Base-by-base conservation (phyloP, 2,329 filamentous ascomycete species). In the Fusarium avenaceum region DNA sequence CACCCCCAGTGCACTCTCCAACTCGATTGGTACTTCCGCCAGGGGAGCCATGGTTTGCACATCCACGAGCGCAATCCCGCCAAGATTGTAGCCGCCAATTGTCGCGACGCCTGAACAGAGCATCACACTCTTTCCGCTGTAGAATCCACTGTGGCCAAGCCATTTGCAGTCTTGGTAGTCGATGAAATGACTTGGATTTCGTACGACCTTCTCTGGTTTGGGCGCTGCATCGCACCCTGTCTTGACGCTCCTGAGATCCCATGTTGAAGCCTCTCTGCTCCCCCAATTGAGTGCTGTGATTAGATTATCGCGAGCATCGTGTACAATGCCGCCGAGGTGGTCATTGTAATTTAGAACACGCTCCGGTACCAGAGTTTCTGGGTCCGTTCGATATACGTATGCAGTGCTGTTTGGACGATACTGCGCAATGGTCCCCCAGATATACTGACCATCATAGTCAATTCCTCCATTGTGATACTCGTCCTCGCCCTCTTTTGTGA, bases 101-200 rank as follows among this genome's bases (percentile, higher is more conserved):
- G 75, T 78, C 6, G 81, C 78, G 9, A 85, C 79, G 2, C 83
- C 83, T 0, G 80, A 80, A 64, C 83, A 85, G 15, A 85, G 76
- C 82, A 84, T 84, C 11, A 85, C 72, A 15, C 79, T 76, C 38
- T 77, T 76, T n/a, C 62, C 70, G n/a, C 66, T 66, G 47, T 81
- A 81, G 7, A 74, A 62, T 11, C 69, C 61, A 15, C 78, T 77
- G 65, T 78, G 79, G 6, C 83, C 83, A 1, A 85, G 74, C 72
- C 80, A 84, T 68, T 85, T 85, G 75, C 83, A 85, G 76, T 85
- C 83, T 71, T 85, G 83, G 67, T 85, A 85, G 61, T 85, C 83
- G 55, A 82, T 71, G 70, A 79, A 85, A 67, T 82, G 78, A 35
- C 75, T 80, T 0, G 81, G 82, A 49, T 84, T 84, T 7, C 63